Evolutionary conservation across 805 yeast species (phyloP), one percentile per base, ranked within the genome.

Genomic region (Huiozyma sinensis): DNA sequence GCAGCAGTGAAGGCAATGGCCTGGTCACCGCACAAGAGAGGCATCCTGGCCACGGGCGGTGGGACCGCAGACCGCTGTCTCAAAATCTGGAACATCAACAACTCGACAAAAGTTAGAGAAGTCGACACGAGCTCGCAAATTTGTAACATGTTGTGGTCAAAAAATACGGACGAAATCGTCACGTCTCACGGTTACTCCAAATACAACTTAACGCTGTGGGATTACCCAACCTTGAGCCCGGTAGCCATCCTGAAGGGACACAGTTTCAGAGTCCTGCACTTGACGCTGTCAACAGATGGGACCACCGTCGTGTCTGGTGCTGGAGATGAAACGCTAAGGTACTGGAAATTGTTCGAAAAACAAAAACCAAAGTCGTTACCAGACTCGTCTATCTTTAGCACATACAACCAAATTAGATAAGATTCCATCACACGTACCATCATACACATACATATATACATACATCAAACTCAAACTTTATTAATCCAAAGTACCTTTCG

Each of bases 21-120:
- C 1, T 92, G 98, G 98, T 84, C 95, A 1, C 97, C 98, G 2
- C 97, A 92, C 59, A 95, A 87, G 59, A 70, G 97, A 44, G 97
- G 97, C 1, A 73, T 89, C 3, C 63, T 92, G 44, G 97, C 97
- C 1, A 77, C 92, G 1, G 98, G 98, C 11, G 98, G 98, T 13
- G 98, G 98, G 33, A 88, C 97, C 0, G 89, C 94, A 1, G 98
- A 92, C 63, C 78, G 90, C 45, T 74, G 81, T 35, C 82, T 92
- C 53, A 85, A 89, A 61, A 78, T 88, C 27, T 92, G 97, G 97
- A 92, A 89, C 61, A 83, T 95, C 0, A 65, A 80, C 38, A 84
- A 83, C 6, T 95, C 96, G 1, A 61, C 72, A 27, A 76, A 81
- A 46, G 57, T 85, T 9, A 75, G 78, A 54, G 92, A 87, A 52